Evolutionary conservation across 2,329 filamentous ascomycete genomes (phyloP), one percentile per base, ranked within the genome.

Genomic region (Colletotrichum viniferum): DNA sequence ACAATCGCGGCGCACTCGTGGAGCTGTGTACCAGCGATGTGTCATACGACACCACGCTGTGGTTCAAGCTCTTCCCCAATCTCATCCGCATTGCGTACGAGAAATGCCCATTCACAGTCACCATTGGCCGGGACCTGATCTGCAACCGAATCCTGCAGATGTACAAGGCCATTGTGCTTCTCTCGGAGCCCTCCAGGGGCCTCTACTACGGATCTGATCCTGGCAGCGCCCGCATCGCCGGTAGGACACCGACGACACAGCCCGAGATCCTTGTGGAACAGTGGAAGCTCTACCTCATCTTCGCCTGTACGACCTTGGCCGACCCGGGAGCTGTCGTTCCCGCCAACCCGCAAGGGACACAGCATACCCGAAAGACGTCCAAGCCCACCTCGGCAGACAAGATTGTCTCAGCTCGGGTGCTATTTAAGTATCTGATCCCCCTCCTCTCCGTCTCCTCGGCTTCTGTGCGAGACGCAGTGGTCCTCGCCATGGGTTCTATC

Each of bases 21-120:
- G 96, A 98, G 82, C 90, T 99, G 28, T 98, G 97, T 84, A 96
- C 95, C 79, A 98, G 97, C 84, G 97, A 98, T 79, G 92, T 97
- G 30, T 95, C 96, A 1, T 98, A 98, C 80, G 97, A 99, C 82
- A 94, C 95, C 4, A 98, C 96, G 0, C 86, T 99, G 14, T 99
- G 97, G 97, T 97, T 97, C 86, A 99, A 98, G 81, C 94, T 98
- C 21, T 99, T 99, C 80, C 97, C 97, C 5, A 98, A 98, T 80
- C 89, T 99, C 36, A 94, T 99, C 72, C 92, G 95, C 13, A 94
- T 98, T 78, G 95, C 96, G 74, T 97, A 95, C 81, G 95, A 98
- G 78, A 94, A 94, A 74, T 99, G 96, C 80, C 95, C 95, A 0
- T 96, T 98, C 80, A 96, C 96, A 3, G 95, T 98, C 38, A 96